Evolutionary conservation across 2,329 filamentous ascomycete species (phyloP).

Genomic region (Macroventuria anomochaeta): DNA sequence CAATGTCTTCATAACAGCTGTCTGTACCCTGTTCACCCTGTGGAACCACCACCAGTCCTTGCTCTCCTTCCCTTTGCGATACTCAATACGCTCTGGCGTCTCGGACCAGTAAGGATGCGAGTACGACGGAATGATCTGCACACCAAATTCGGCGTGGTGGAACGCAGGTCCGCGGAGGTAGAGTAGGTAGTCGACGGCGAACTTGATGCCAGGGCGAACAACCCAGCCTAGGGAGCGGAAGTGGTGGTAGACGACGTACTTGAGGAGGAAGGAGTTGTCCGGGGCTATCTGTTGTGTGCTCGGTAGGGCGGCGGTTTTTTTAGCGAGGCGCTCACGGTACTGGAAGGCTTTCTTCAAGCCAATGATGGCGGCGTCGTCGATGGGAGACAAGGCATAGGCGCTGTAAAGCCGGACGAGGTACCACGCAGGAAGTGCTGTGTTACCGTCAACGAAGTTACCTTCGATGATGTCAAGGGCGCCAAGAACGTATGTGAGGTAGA

Average conservation of each 20-base stretch:
- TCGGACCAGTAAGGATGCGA: slow-evolving; percentile 72
- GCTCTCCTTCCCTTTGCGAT: slow-evolving; percentile 58
- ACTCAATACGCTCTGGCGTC: slow-evolving; percentile 54
- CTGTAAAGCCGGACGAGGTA: slow-evolving; percentile 63
- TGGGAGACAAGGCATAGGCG: slow-evolving; percentile 69
- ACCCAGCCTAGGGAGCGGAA: slow-evolving; percentile 97
- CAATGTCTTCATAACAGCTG: slow-evolving; percentile 87
- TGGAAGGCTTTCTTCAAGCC: slow-evolving; percentile 23
- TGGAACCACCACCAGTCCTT: slow-evolving; percentile 84
- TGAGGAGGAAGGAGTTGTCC: slow-evolving; percentile 83
- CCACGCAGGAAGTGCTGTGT: slow-evolving; percentile 46
- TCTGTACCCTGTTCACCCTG: slow-evolving; percentile 85
- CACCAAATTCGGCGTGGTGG: slow-evolving; percentile 90
- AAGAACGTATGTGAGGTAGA: slow-evolving; percentile 84
- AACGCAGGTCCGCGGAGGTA: slow-evolving; percentile 94
- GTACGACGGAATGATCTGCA: slow-evolving; percentile 85
- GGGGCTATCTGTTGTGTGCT: slow-evolving; percentile 59
- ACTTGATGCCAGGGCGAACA: slow-evolving; percentile 89
- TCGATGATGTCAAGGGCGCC: slow-evolving; percentile 74
- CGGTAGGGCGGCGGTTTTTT: slow-evolving; percentile 14
- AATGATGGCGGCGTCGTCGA: slow-evolving; percentile 22
- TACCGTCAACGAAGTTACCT: slow-evolving; percentile 54
- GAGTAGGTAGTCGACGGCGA: slow-evolving; percentile 91
- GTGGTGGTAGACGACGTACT: slow-evolving; percentile 92
- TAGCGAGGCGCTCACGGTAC: slow-evolving; percentile 18